Conservation (phyloP, 495 filamentous ascomycete species). For the Bryoglossum gracile region DNA sequence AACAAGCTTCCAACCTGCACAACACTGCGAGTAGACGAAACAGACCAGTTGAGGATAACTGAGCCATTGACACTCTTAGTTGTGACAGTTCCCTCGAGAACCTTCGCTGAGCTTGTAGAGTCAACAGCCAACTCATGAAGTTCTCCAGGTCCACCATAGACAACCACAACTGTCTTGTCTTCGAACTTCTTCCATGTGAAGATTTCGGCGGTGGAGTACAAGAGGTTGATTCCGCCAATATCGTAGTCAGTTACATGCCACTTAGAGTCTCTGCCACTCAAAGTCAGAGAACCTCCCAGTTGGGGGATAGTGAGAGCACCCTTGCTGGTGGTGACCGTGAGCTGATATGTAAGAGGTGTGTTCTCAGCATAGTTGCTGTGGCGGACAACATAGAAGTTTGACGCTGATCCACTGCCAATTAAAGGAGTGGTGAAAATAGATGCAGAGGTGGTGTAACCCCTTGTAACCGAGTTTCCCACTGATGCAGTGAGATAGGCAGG, state of each 20-base stretch:
- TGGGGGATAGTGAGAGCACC: constrained; percentile 58
- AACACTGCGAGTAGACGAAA: constrained; percentile 42
- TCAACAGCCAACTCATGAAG: constrained; percentile 59
- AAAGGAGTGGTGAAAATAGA: constrained; percentile 53
- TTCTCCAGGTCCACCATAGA: constrained; percentile 67
- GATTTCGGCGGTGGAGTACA: constrained; percentile 72
- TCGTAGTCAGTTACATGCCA: constrained; percentile 66
- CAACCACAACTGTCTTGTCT: constrained; percentile 52
- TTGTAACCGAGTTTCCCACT: constrained; percentile 37
- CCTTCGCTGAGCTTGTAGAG: constrained; percentile 31
- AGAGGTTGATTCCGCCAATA: constrained; percentile 51
- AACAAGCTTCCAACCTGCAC: constrained; percentile 48
- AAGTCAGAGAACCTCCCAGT: constrained; percentile 49
- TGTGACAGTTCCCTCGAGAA: constrained; percentile 45
- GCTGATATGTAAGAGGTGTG: constrained; percentile 50
- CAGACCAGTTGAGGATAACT: constrained; percentile 52
- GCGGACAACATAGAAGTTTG: constrained; percentile 58
- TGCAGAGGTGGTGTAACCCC: constrained; percentile 27
- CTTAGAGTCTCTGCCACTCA: constrained; percentile 70
- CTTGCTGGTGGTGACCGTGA: constrained; percentile 53
- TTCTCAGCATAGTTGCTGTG: constrained; percentile 54
- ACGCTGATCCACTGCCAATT: constrained; percentile 40
- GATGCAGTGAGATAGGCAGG: constrained; percentile 49
- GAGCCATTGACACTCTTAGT: constrained; percentile 32
- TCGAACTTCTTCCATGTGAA: constrained; percentile 62